These are phyloP conservation scores for Euphrasia arctica DNA, from an alignment of 305 asterid genomes.

Conservation along the genomic window DNA sequence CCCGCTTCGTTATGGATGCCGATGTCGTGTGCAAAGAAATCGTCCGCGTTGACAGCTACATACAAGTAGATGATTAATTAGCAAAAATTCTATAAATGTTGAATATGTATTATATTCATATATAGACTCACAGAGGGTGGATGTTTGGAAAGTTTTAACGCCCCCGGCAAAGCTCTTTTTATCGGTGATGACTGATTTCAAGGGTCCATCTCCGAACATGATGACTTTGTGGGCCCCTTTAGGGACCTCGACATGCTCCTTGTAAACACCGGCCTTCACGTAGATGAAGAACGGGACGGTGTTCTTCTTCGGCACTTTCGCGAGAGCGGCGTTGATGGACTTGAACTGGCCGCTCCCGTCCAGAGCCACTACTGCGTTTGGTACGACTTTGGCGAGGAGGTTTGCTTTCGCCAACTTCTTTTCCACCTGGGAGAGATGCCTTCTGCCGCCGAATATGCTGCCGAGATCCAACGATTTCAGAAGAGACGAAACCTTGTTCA, in stretches of 20 bases:
- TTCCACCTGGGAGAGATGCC: slow-evolving; percentile 8
- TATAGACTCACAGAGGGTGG: slow-evolving; percentile 37
- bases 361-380: slow-evolving; percentile 39
- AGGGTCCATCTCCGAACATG: no score
- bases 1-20: slow-evolving; percentile 71
- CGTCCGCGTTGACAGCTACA: slow-evolving; percentile 34
- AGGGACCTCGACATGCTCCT: no score
- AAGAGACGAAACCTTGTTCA: slow-evolving; percentile 26
- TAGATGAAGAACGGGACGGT: slow-evolving; percentile 32
- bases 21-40: slow-evolving; percentile 50
- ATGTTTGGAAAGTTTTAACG: slow-evolving; percentile 36
- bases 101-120: no score
- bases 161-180: slow-evolving; percentile 36
- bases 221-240: no score
- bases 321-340: slow-evolving; percentile 45
- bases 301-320: slow-evolving; percentile 31
- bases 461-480: slow-evolving; percentile 12
- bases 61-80: no score
- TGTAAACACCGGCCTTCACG: slow-evolving; percentile 12
- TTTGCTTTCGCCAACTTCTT: neutral
- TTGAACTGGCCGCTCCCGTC: slow-evolving; percentile 62
- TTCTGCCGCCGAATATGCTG: slow-evolving; percentile 23
- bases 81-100: no score
- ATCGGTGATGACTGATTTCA: slow-evolving; percentile 32
- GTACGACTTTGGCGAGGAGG: neutral